These are phyloP conservation scores for Leersia perrieri DNA, from an alignment of 176 grass and related monocot species.

Conservation along the genomic window DNA sequence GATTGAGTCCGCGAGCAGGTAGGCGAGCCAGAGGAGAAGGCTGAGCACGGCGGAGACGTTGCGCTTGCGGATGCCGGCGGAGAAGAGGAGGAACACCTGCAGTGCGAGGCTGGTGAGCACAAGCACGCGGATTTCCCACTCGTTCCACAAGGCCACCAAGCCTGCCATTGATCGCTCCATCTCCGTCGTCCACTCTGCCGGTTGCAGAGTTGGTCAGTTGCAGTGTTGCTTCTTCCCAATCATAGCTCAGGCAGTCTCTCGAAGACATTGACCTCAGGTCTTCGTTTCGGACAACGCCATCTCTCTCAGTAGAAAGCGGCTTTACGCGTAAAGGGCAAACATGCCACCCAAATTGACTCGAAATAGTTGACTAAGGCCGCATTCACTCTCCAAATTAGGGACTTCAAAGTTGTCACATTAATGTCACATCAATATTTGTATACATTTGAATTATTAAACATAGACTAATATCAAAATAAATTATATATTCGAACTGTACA, in stretches of 20 bases:
- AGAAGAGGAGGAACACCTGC: conserved; percentile 54
- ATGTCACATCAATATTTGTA: no score
- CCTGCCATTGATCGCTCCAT: conserved; percentile 8
- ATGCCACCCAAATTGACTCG: no score
- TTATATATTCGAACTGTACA: no score
- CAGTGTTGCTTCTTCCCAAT: neutral
- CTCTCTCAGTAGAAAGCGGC: no score
- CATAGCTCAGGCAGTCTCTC: neutral
- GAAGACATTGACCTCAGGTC: neutral
- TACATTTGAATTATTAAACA: no score
- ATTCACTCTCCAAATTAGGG: no score
- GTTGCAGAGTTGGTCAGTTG: no score
- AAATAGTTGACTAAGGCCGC: no score
- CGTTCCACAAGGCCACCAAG: conserved; percentile 20
- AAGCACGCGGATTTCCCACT: conserved; percentile 46
- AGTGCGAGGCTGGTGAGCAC: conserved; percentile 43
- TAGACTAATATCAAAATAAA: no score
- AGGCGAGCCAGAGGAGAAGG: conserved; percentile 41
- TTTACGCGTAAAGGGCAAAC: no score
- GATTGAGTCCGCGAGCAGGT: conserved; percentile 51
- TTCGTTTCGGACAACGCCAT: neutral
- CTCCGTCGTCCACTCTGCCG: neutral
- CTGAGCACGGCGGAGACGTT: conserved; percentile 36
- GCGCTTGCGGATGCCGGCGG: conserved; percentile 40
- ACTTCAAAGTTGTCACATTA: no score